Percentiles rank a stretch among this genome's conserved stretches.
Conservation (phyloP, 345 rosid genomes). For the Eucalyptus cloeziana region DNA sequence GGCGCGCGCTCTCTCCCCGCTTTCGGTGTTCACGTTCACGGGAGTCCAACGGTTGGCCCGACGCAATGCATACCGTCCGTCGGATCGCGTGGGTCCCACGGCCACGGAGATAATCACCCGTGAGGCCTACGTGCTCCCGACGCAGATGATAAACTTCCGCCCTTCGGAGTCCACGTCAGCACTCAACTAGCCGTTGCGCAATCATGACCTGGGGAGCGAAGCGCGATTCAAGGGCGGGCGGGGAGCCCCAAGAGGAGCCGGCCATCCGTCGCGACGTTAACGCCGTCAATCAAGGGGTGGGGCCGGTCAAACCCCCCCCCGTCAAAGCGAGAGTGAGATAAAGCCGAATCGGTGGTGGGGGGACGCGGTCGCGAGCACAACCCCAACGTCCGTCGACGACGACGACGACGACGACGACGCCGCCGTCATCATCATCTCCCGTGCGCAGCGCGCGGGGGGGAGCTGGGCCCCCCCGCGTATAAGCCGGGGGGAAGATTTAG, state of each 20-base stretch:
- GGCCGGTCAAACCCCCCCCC: neutral
- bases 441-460: neutral
- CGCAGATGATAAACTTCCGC: neutral
- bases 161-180: neutral
- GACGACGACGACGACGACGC: neutral
- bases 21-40: neutral
- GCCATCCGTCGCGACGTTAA: neutral
- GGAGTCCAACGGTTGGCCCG: neutral
- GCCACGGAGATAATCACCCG: neutral
- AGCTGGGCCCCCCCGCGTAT: fast-evolving
- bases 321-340: neutral
- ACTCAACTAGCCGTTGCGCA: neutral
- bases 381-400: neutral
- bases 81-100: neutral
- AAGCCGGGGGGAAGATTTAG: neutral
- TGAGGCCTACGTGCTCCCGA: neutral
- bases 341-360: neutral
- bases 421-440: neutral
- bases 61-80: neutral
- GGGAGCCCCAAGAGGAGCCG: neutral
- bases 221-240: neutral
- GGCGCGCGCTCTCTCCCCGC: neutral
- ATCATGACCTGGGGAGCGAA: neutral
- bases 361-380: neutral
- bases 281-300: neutral